Percentiles rank a stretch among this genome's conserved stretches.
Evolutionary conservation across 352 stramenopile species (phyloP).

Genomic region (Phytophthora tubulina): DNA sequence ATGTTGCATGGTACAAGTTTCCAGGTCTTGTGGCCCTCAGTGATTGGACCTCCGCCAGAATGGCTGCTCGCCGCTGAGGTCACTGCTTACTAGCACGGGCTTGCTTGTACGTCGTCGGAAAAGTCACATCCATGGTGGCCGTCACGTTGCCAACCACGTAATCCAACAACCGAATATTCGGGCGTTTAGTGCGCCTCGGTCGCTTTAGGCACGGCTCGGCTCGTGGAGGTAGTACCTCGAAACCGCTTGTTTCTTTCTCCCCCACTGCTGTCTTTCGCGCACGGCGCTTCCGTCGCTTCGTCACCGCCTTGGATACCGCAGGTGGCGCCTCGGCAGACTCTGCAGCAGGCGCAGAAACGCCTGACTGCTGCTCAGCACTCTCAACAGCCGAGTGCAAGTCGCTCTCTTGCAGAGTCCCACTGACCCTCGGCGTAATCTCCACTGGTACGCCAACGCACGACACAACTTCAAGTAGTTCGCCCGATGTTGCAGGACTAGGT

Average conservation of each 20-base stretch:
- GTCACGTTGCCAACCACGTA: constrained; percentile 8
- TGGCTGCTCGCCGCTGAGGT: constrained; percentile 8
- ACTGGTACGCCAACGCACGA: background rate
- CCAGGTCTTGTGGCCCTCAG: constrained; percentile 9
- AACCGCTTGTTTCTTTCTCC: constrained; percentile 13
- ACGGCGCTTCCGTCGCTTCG: background rate
- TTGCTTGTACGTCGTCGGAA: constrained; percentile 15
- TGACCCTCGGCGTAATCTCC: background rate
- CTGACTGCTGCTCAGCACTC: background rate
- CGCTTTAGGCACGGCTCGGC: constrained; percentile 19
- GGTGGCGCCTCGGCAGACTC: background rate
- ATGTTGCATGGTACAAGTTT: constrained; percentile 7
- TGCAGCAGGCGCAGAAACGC: background rate
- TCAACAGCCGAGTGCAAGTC: background rate
- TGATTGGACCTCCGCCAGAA: constrained; percentile 7
- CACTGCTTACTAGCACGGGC: constrained; percentile 9
- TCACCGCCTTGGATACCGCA: constrained; percentile 1
- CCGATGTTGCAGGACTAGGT: background rate
- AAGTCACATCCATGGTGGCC: background rate
- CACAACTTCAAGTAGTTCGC: background rate
- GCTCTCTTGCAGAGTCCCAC: background rate
- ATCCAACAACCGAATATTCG: constrained; percentile 8
- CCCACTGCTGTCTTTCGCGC: background rate
- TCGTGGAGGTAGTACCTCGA: constrained; percentile 2
- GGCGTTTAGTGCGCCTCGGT: background rate